Evolutionary conservation across 257 asterid species (phyloP).

Genomic region (Nicotiana noctiflora): DNA sequence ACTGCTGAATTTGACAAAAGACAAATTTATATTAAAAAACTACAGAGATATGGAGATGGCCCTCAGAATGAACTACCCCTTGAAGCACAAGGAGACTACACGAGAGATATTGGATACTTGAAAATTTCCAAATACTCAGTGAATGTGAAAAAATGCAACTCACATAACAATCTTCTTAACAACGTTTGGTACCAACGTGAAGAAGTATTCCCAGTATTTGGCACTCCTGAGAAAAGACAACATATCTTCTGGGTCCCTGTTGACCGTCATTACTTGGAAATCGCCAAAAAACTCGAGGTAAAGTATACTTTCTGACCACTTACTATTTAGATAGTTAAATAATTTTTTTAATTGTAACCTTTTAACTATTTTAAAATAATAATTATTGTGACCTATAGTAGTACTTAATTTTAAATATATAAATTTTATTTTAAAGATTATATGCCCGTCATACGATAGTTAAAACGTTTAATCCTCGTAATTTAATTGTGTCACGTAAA

Average conservation of each 20-base stretch:
- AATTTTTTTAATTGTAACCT: too few species aligned
- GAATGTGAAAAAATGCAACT: slow-evolving; percentile 8
- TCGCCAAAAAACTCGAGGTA: slow-evolving; percentile 31
- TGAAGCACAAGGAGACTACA: slow-evolving; percentile 49
- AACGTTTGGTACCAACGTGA: slow-evolving; percentile 53
- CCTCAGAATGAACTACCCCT: slow-evolving; percentile 31
- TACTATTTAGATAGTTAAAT: too few species aligned
- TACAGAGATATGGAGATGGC: slow-evolving; percentile 21
- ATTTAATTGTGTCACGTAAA: too few species aligned
- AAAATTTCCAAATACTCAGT: slow-evolving; percentile 20
- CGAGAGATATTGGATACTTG: slow-evolving; percentile 32
- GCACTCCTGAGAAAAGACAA: slow-evolving; percentile 40
- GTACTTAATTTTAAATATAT: too few species aligned
- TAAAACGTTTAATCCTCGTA: too few species aligned
- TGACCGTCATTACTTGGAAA: slow-evolving; percentile 16
- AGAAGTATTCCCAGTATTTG: slow-evolving; percentile 48
- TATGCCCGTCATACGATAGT: too few species aligned
- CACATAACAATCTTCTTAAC: slow-evolving; percentile 34
- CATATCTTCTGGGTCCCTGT: slow-evolving; percentile 52
- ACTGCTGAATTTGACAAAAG: background rate
- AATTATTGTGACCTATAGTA: too few species aligned
- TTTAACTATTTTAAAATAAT: too few species aligned
- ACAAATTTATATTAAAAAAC: background rate
- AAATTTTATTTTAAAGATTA: too few species aligned
- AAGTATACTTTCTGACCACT: background rate